Percentiles rank a stretch among this genome's conserved stretches.
These are phyloP conservation scores for Candida khao-thaluensis DNA, from an alignment of 805 yeast species.

Conservation along the genomic window DNA sequence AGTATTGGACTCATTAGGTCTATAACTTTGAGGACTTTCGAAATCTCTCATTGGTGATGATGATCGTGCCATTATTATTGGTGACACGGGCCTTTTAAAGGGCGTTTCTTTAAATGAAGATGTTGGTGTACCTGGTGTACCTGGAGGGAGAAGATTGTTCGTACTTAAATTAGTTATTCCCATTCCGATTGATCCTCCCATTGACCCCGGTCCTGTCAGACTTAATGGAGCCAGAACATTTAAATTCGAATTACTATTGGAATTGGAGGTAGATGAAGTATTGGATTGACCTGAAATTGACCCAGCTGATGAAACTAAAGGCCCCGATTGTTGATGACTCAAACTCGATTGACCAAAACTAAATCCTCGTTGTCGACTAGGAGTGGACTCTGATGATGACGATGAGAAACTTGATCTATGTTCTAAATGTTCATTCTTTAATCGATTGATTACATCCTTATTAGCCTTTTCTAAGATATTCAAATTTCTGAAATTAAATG, in stretches of 20 bases:
- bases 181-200: slow-evolving; percentile 4
- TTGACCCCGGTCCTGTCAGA: background rate
- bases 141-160: slow-evolving; percentile 3
- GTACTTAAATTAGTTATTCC: slow-evolving; percentile 11
- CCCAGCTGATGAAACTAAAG: slow-evolving; percentile 1
- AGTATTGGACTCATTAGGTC: too few relatives aligned
- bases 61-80: slow-evolving; percentile 23
- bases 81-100: slow-evolving; percentile 48
- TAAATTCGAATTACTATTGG: background rate
- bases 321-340: background rate
- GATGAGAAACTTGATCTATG: slow-evolving; percentile 51
- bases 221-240: background rate
- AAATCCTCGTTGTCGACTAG: slow-evolving; percentile 38
- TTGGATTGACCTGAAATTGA: background rate
- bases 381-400: slow-evolving; percentile 47
- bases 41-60: slow-evolving; percentile 18
- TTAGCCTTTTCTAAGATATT: slow-evolving; percentile 91
- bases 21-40: slow-evolving; percentile 11
- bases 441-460: slow-evolving; percentile 83
- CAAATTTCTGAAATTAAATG: slow-evolving; percentile 84
- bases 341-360: slow-evolving; percentile 21
- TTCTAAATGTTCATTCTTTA: slow-evolving; percentile 79
- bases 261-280: slow-evolving; percentile 1
- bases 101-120: slow-evolving; percentile 27
- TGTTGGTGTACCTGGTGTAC: slow-evolving; percentile 5